Conservation (phyloP, 2,329 filamentous ascomycete species). For the Stagonosporopsis chrysanthemi region DNA sequence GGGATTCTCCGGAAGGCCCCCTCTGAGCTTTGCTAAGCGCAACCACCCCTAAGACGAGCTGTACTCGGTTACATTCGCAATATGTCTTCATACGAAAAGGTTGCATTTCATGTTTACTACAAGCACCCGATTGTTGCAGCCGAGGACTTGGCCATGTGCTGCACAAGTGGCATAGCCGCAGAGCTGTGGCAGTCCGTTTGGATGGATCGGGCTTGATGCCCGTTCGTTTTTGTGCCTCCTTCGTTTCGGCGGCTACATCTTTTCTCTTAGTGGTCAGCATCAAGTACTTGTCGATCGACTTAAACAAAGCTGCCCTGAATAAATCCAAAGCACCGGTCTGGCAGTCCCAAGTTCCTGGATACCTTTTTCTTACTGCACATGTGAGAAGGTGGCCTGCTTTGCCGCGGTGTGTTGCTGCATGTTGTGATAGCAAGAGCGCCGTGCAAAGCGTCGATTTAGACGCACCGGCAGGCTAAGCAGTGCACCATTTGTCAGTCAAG, state of each 20-base stretch:
- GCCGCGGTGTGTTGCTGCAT: slow-evolving; percentile 11
- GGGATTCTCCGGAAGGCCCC: slow-evolving; percentile 31
- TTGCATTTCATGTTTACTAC: slow-evolving; percentile 7
- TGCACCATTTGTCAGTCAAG: slow-evolving; percentile 6
- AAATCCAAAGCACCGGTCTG: slow-evolving; percentile 9
- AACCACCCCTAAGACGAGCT: slow-evolving; percentile 3
- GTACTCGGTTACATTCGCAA: slow-evolving; percentile 6
- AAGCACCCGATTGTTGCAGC: slow-evolving; percentile 5
- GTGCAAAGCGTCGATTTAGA: slow-evolving; percentile 1
- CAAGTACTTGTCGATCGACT: slow-evolving; percentile 5
- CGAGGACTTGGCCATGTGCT: neutral
- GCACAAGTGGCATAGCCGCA: slow-evolving; percentile 10
- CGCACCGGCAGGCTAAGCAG: neutral
- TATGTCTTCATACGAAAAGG: slow-evolving; percentile 1
- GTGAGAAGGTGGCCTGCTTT: slow-evolving; percentile 4
- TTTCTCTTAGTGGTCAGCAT: slow-evolving; percentile 16
- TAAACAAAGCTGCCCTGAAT: slow-evolving; percentile 5
- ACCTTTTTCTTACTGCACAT: neutral
- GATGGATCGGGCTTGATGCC: slow-evolving; percentile 12
- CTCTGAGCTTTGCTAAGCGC: slow-evolving; percentile 28
- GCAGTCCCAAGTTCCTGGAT: slow-evolving; percentile 8
- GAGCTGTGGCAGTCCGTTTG: neutral
- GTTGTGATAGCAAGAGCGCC: neutral
- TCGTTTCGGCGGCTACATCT: slow-evolving; percentile 16
- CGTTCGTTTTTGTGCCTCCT: slow-evolving; percentile 10